These are phyloP conservation scores for Lentinula novae-zelandiae DNA, from an alignment of 1,284 basidiomycete species.

Conservation along the genomic window DNA sequence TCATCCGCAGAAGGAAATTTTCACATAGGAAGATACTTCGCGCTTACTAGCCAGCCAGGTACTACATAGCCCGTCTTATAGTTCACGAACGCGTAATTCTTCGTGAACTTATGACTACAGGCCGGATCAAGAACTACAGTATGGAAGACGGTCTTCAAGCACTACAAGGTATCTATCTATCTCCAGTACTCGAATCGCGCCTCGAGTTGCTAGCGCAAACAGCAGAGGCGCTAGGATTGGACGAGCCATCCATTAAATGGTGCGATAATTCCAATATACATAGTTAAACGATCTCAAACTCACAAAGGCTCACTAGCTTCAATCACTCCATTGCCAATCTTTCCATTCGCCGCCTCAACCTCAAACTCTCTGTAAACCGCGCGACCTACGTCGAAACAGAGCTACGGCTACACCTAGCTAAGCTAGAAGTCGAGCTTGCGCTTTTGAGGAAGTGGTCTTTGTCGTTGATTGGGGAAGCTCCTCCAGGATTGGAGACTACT, in stretches of 20 bases:
- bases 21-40: no score
- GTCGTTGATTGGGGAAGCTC: background rate
- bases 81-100: no score
- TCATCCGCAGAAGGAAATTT: no score
- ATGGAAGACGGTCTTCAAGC: background rate
- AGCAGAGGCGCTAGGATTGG: background rate
- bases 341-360: slow-evolving; percentile 27
- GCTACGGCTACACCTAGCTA: slow-evolving; percentile 30
- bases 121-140: background rate
- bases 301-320: background rate
- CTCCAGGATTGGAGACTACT: background rate
- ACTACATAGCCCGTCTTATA: no score
- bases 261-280: background rate
- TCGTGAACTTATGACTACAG: background rate
- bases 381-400: slow-evolving; percentile 33
- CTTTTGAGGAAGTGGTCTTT: background rate
- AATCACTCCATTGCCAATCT: slow-evolving; percentile 33
- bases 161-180: background rate
- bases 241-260: background rate
- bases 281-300: background rate
- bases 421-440: background rate
- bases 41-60: no score
- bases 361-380: slow-evolving; percentile 28
- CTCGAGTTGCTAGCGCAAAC: background rate
- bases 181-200: background rate